Conservation (phyloP, 441 rosid species). For the Jatropha podagrica region DNA sequence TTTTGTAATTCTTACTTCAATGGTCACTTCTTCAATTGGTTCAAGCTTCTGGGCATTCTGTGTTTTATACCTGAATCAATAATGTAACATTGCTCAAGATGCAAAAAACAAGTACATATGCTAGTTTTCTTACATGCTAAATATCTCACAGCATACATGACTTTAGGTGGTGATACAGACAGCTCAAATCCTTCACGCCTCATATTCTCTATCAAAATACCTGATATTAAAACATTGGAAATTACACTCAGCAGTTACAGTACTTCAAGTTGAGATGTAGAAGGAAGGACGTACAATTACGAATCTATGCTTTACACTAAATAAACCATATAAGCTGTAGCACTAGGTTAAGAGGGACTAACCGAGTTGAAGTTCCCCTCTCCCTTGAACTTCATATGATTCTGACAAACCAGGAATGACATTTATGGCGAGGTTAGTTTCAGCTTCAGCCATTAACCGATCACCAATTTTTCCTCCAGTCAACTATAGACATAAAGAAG, state of each 20-base stretch:
- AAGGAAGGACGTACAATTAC: not conserved
- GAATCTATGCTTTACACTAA: not conserved
- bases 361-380: conserved; percentile 99
- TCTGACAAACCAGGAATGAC: conserved; percentile 86
- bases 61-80: conserved; percentile 70
- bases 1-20: conserved; percentile 49
- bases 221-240: conserved; percentile 38
- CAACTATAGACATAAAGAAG: conserved; percentile 49
- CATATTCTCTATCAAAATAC: conserved; percentile 96
- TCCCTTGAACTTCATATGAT: conserved; percentile 92
- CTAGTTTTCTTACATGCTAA: not conserved
- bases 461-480: conserved; percentile 92
- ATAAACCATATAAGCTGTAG: not conserved
- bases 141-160: conserved; percentile 61
- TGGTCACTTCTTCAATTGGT: conserved; percentile 93
- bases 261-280: not conserved
- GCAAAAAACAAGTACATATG: too few species aligned
- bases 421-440: conserved; percentile 96
- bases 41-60: conserved; percentile 70
- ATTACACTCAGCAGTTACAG: conserved; percentile 22
- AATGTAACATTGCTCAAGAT: conserved; percentile 19
- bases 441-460: conserved; percentile 88
- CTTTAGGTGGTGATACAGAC: conserved; percentile 95
- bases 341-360: conserved; percentile 26
- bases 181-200: conserved; percentile 97